Conservation (phyloP, 306 rosid species). For the Gillenia trifoliata region DNA sequence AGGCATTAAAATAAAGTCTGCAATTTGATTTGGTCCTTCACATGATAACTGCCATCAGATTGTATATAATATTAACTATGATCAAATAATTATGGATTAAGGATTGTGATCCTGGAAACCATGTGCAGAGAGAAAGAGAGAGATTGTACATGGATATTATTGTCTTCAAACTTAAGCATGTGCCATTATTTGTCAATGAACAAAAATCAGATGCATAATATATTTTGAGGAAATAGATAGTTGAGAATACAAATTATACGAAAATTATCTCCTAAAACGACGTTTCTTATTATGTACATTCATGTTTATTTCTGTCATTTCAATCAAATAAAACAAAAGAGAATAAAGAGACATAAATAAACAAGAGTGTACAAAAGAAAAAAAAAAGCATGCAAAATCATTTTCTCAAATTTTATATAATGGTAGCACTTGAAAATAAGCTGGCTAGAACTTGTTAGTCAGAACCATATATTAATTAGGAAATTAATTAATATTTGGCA, state of each 20-base stretch:
- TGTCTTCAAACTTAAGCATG: background rate
- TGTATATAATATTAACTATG: background rate
- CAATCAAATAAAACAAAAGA: background rate
- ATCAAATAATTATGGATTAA: background rate
- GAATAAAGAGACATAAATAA: background rate
- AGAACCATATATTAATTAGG: background rate
- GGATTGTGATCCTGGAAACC: conserved; percentile 5
- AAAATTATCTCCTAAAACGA: too few relatives aligned
- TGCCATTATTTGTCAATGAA: background rate
- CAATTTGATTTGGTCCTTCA: background rate
- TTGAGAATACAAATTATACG: too few relatives aligned
- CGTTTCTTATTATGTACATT: background rate
- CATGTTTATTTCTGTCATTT: too few relatives aligned
- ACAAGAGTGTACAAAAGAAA: too few relatives aligned
- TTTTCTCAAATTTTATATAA: too few relatives aligned
- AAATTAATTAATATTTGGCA: background rate
- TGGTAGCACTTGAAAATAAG: background rate
- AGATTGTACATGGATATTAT: background rate
- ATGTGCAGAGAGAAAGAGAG: background rate
- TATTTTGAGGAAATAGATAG: background rate
- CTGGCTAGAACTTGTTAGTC: background rate
- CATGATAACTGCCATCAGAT: background rate
- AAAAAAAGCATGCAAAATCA: too few relatives aligned
- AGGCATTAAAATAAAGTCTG: background rate
- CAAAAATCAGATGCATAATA: background rate